These are phyloP conservation scores for Brassica rapa DNA, from an alignment of 345 rosid species.

Conservation along the genomic window DNA sequence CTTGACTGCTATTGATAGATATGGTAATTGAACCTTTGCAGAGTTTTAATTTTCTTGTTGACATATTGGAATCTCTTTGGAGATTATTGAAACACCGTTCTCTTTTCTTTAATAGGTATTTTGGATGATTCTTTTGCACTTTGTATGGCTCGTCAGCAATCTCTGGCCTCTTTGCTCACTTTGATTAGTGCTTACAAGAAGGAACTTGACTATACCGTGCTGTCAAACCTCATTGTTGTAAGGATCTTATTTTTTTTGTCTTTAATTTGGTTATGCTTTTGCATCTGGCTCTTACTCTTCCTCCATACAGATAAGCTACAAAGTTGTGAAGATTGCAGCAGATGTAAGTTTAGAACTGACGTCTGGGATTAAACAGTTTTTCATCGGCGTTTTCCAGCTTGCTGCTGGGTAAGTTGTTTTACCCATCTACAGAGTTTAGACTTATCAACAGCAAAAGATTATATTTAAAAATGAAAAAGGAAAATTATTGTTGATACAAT, in stretches of 20 bases:
- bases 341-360: slow-evolving; percentile 69
- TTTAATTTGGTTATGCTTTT: slow-evolving; percentile 1
- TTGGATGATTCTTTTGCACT: slow-evolving; percentile 94
- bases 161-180: slow-evolving; percentile 77
- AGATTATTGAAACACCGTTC: no score
- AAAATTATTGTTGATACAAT: background rate
- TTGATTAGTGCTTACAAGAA: slow-evolving; percentile 74
- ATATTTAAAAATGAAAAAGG: background rate
- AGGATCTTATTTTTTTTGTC: slow-evolving; percentile 20
- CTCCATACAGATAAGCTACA: slow-evolving; percentile 64
- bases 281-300: slow-evolving; percentile 36
- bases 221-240: slow-evolving; percentile 82
- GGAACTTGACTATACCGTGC: slow-evolving; percentile 78
- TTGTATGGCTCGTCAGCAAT: slow-evolving; percentile 84
- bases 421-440: background rate
- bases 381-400: slow-evolving; percentile 60
- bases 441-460: background rate
- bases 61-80: background rate
- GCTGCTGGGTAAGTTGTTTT: slow-evolving; percentile 71
- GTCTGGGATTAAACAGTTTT: slow-evolving; percentile 58
- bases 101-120: slow-evolving; percentile 75
- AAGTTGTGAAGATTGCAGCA: slow-evolving; percentile 70
- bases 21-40: slow-evolving; percentile 47
- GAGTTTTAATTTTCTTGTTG: slow-evolving; percentile 5
- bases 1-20: slow-evolving; percentile 77